Evolutionary conservation across 2,329 filamentous ascomycete genomes (phyloP).

Genomic region (Sporothrix phasma): DNA sequence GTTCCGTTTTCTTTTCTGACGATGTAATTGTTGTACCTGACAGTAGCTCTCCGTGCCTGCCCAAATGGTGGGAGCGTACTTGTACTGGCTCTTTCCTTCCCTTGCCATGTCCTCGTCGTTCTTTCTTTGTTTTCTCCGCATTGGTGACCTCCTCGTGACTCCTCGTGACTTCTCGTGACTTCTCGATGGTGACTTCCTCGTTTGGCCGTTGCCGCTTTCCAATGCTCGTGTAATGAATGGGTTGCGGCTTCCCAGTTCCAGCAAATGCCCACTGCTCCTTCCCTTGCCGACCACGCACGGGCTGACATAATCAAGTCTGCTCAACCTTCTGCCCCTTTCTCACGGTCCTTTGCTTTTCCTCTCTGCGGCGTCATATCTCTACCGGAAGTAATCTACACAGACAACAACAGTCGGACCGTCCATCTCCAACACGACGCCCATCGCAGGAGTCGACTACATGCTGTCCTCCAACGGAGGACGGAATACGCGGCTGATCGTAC

Average conservation of each 20-base stretch:
- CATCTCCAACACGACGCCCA: not conserved
- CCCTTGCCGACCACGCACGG: not conserved
- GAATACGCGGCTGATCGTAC: not conserved
- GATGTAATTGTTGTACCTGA: not conserved
- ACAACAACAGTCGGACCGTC: not conserved
- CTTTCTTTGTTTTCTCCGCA: not conserved
- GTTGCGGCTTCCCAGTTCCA: not conserved
- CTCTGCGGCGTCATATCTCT: not conserved
- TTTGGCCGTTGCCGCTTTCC: not conserved
- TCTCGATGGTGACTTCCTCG: not conserved
- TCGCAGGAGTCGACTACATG: not conserved
- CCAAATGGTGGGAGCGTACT: not conserved
- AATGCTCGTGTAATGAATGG: not conserved
- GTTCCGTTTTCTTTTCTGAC: not conserved
- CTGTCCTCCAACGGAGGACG: not conserved
- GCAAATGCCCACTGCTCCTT: not conserved
- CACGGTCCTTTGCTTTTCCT: not conserved
- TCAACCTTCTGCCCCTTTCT: not conserved
- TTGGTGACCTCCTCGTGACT: no score
- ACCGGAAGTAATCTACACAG: not conserved
- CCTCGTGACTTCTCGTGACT: no score
- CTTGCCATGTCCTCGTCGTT: not conserved
- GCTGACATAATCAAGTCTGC: not conserved
- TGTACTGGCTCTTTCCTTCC: not conserved
- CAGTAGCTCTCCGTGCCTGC: constrained; percentile 6